Evolutionary conservation across 75 land plant genomes (phyloP).

Genomic region (Sequoia sempervirens): DNA sequence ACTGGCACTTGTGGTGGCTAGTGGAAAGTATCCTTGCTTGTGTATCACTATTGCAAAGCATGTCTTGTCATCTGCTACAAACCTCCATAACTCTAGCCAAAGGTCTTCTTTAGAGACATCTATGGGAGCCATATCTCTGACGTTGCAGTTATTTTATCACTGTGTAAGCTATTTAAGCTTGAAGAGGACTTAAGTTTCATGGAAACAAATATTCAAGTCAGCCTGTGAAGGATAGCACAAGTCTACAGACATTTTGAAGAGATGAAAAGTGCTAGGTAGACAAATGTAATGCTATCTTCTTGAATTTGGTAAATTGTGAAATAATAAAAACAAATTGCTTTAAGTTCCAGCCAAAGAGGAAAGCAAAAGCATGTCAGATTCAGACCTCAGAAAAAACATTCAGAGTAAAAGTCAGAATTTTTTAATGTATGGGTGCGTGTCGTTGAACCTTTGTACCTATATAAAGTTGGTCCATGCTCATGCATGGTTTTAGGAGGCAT

Average conservation of each 20-base stretch:
- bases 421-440: too few species aligned
- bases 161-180: conserved; percentile 47
- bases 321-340: too few species aligned
- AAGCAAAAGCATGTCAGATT: too few species aligned
- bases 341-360: too few species aligned
- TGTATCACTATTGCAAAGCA: conserved; percentile 38
- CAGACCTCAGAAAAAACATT: too few species aligned
- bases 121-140: conserved; percentile 24
- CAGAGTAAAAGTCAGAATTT: too few species aligned
- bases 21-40: conserved; percentile 25
- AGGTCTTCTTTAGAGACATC: conserved; percentile 47
- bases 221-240: neutral
- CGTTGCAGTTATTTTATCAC: conserved; percentile 43
- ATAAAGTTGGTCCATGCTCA: too few species aligned
- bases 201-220: neutral
- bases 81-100: conserved; percentile 44
- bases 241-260: neutral
- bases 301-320: too few species aligned
- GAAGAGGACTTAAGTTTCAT: conserved; percentile 27
- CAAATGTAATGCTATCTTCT: too few species aligned
- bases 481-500: too few species aligned
- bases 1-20: conserved; percentile 5
- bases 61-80: conserved; percentile 38
- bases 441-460: too few species aligned
- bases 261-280: too few species aligned